phyloP scores from a whole-genome alignment of 208 protist species.

The Crithidia thermophila region DNA sequence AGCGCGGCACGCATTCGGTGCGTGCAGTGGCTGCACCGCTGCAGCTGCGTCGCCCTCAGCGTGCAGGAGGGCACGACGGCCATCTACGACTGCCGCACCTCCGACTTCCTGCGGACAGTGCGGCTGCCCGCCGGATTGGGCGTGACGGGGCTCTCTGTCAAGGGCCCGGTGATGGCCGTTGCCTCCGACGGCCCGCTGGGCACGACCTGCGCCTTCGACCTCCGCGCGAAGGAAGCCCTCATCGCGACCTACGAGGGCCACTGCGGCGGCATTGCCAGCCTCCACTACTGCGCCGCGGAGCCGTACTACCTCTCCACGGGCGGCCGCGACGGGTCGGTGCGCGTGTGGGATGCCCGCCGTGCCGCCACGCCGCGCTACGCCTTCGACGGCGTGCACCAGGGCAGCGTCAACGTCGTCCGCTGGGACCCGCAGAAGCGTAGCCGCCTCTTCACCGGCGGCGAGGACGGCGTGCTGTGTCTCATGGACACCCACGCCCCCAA shows the following conservation, averaged over 20 bases:
- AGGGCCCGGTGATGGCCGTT: slow-evolving; percentile 73
- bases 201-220: slow-evolving; percentile 66
- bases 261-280: slow-evolving; percentile 35
- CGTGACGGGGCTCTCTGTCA: slow-evolving; percentile 64
- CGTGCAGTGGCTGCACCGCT: slow-evolving; percentile 82
- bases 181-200: slow-evolving; percentile 45
- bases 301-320: slow-evolving; percentile 86
- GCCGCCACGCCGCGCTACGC: slow-evolving; percentile 59
- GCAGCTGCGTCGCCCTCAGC: slow-evolving; percentile 70
- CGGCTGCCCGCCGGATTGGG: slow-evolving; percentile 41
- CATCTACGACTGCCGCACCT: slow-evolving; percentile 72
- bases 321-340: slow-evolving; percentile 54
- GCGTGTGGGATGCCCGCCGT: slow-evolving; percentile 78
- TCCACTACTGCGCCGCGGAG: slow-evolving; percentile 78
- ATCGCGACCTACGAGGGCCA: slow-evolving; percentile 71
- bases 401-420: slow-evolving; percentile 51
- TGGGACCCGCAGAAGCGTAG: slow-evolving; percentile 80
- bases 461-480: slow-evolving; percentile 74
- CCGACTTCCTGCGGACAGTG: slow-evolving; percentile 68
- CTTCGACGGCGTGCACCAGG: slow-evolving; percentile 66
- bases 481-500: slow-evolving; percentile 72
- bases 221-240: slow-evolving; percentile 71
- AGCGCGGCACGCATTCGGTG: slow-evolving; percentile 44
- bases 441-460: slow-evolving; percentile 70
- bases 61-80: slow-evolving; percentile 58